Evolutionary conservation across 345 rosid species (phyloP).

Genomic region (Hibiscus syriacus): DNA sequence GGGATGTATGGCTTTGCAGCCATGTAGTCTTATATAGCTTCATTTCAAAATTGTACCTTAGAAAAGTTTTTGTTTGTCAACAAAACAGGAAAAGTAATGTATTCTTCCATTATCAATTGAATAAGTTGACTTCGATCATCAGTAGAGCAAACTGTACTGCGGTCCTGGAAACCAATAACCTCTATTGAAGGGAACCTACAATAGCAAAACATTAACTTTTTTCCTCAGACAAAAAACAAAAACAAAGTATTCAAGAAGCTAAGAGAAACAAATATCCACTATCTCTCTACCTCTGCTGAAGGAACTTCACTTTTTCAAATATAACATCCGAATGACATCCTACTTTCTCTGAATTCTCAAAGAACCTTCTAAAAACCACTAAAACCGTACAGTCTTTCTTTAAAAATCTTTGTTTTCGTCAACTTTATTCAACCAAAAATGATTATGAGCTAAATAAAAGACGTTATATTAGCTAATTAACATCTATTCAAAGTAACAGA

Average conservation of each 20-base stretch:
- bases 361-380: slow-evolving; percentile 47
- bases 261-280: background rate
- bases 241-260: background rate
- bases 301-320: slow-evolving; percentile 57
- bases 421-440: slow-evolving; percentile 69
- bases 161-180: slow-evolving; percentile 53
- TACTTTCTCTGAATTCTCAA: slow-evolving; percentile 18
- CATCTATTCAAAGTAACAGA: background rate
- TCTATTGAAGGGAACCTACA: slow-evolving; percentile 57
- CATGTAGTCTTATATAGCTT: background rate
- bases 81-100: slow-evolving; percentile 68
- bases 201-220: slow-evolving; percentile 6
- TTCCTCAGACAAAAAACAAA: slow-evolving; percentile 9
- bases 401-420: slow-evolving; percentile 30
- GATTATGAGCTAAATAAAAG: slow-evolving; percentile 42
- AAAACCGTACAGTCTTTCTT: slow-evolving; percentile 40
- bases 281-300: slow-evolving; percentile 92
- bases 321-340: slow-evolving; percentile 21
- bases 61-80: slow-evolving; percentile 45
- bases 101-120: slow-evolving; percentile 57
- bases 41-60: slow-evolving; percentile 29
- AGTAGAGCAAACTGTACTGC: slow-evolving; percentile 32
- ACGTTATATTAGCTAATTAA: background rate
- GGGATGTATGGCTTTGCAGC: background rate
- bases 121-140: slow-evolving; percentile 38